A percentile compares a stretch with the other conserved stretches of the same genome.
phyloP scores from a whole-genome alignment of 768 basidiomycete species.

The Boletus eberwhitei region DNA sequence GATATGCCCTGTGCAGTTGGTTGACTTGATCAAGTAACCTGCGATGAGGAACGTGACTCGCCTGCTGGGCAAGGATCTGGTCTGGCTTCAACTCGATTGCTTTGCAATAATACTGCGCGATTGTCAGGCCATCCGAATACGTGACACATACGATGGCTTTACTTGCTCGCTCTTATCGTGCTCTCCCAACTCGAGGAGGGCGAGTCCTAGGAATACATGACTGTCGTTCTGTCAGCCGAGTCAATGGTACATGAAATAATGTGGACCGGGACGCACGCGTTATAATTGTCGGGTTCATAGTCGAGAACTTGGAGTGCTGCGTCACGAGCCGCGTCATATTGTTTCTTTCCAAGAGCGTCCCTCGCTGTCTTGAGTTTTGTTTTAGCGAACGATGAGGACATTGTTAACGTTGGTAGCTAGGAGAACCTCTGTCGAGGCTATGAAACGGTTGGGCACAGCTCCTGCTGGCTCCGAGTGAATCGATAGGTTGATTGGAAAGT shows the following conservation, averaged over 20 bases:
- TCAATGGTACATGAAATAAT: not conserved
- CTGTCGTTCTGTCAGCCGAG: conserved; percentile 38
- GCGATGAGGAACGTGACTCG: conserved; percentile 26
- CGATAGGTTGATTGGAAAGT: not conserved
- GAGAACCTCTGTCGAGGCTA: not conserved
- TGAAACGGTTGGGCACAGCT: not conserved
- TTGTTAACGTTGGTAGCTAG: conserved; percentile 1
- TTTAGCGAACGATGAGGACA: conserved; percentile 51
- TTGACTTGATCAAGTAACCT: conserved; percentile 9
- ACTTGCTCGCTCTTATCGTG: conserved; percentile 82
- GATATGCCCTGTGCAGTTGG: conserved; percentile 55
- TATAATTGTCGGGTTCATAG: conserved; percentile 80
- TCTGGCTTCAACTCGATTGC: conserved; percentile 69
- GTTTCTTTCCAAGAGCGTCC: conserved; percentile 72
- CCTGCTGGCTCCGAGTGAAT: not conserved
- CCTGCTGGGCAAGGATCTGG: conserved; percentile 85
- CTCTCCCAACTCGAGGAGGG: conserved; percentile 72
- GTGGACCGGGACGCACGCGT: conserved; percentile 60
- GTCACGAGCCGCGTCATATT: conserved; percentile 64
- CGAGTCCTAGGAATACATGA: conserved; percentile 80
- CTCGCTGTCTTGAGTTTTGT: conserved; percentile 75
- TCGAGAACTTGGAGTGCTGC: conserved; percentile 65
- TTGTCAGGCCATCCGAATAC: conserved; percentile 15
- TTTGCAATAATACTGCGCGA: conserved; percentile 65
- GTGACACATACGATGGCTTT: conserved; percentile 30